Evolutionary conservation across 768 basidiomycete genomes (phyloP).

Genomic region (Macrolepiota fuliginosa): DNA sequence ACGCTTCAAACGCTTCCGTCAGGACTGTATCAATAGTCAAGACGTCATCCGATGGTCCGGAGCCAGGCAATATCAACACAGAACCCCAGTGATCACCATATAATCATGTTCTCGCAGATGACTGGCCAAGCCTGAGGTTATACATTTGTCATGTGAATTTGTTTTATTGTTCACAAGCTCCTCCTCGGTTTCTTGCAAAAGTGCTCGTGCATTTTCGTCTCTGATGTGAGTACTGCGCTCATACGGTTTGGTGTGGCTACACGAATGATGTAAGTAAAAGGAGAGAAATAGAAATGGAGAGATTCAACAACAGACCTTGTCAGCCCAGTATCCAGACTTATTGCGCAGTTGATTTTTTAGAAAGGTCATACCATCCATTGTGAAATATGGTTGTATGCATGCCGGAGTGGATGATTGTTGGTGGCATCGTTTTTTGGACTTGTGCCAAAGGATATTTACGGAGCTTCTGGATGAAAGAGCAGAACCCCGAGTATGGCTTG

Average conservation of each 20-base stretch:
- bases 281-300: not conserved
- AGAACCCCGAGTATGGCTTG: slow-evolving; percentile 14
- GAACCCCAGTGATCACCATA: too few relatives aligned
- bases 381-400: slow-evolving; percentile 46
- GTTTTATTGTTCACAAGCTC: not conserved
- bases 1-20: too few relatives aligned
- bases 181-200: not conserved
- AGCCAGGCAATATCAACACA: too few relatives aligned
- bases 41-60: too few relatives aligned
- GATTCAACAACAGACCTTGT: too few relatives aligned
- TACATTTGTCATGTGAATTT: too few relatives aligned
- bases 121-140: too few relatives aligned
- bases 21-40: too few relatives aligned
- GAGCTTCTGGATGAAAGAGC: slow-evolving; percentile 4
- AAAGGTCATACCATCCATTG: slow-evolving; percentile 50
- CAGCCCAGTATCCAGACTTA: not conserved
- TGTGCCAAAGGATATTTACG: slow-evolving; percentile 18
- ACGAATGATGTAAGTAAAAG: not conserved
- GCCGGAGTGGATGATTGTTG: not conserved
- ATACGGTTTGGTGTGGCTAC: slow-evolving; percentile 1
- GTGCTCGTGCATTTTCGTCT: not conserved
- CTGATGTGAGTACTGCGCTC: not conserved
- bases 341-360: too few relatives aligned
- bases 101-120: too few relatives aligned
- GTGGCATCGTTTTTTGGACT: slow-evolving; percentile 4